A percentile compares a stretch with the other conserved stretches of the same genome.
phyloP scores from a whole-genome alignment of 805 yeast species.

The Kuraishia capsulata region DNA sequence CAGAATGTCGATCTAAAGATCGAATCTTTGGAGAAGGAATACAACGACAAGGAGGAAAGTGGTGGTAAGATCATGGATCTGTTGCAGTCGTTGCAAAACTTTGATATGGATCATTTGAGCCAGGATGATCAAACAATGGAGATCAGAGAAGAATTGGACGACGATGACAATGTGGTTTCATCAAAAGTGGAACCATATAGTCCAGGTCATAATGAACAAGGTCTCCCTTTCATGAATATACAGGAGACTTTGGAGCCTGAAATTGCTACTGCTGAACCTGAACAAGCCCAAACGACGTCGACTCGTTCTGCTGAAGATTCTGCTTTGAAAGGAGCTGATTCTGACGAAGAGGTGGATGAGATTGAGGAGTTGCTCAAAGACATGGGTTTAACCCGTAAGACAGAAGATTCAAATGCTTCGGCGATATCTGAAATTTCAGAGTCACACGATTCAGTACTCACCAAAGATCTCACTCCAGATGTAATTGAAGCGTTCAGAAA shows the following conservation, averaged over 20 bases:
- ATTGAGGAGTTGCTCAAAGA: constrained; percentile 22
- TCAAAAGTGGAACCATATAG: constrained; percentile 30
- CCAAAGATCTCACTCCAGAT: not conserved
- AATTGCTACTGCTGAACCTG: constrained; percentile 16
- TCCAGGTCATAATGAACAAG: constrained; percentile 28
- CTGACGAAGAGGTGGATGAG: constrained; percentile 16
- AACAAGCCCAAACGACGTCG: no score
- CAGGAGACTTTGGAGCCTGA: constrained; percentile 62
- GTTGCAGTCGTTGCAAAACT: constrained; percentile 16
- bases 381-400: constrained; percentile 18
- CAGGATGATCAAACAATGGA: constrained; percentile 52
- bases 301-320: constrained; percentile 3
- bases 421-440: not conserved
- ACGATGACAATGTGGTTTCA: constrained; percentile 59
- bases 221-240: constrained; percentile 62
- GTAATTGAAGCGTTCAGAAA: constrained; percentile 7
- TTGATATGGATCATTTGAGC: constrained; percentile 9
- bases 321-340: constrained; percentile 4
- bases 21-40: constrained; percentile 23
- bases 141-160: constrained; percentile 77
- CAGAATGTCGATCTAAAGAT: constrained; percentile 13
- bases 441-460: not conserved
- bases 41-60: constrained; percentile 23
- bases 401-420: not conserved
- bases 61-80: constrained; percentile 16